Conservation (phyloP, 306 rosid species). For the Neltuma alba region DNA sequence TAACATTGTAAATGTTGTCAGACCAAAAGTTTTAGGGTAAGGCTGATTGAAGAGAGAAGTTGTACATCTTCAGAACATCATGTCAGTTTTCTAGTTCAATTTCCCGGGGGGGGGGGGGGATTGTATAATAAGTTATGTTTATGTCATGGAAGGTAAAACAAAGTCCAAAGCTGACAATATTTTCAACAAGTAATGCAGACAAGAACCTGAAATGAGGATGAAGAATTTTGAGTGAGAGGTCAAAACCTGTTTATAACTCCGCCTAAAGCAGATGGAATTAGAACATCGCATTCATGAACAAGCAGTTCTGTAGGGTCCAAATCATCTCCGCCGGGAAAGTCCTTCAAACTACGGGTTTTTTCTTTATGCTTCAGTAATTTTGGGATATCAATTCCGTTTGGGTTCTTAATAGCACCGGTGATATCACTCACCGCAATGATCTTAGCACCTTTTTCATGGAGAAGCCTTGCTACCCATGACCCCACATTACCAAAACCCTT, state of each 20-base stretch:
- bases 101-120: no score
- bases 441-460: conserved; percentile 70
- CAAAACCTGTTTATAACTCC: conserved; percentile 65
- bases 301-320: conserved; percentile 66
- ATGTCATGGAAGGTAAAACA: neutral
- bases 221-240: neutral
- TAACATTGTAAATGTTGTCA: neutral
- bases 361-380: conserved; percentile 58
- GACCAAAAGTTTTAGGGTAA: neutral
- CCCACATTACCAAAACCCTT: conserved; percentile 99
- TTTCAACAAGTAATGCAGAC: no score
- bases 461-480: conserved; percentile 69
- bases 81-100: neutral
- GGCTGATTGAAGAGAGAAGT: neutral
- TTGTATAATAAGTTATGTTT: neutral
- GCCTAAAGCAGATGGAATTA: conserved; percentile 76
- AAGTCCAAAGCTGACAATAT: no score
- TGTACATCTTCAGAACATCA: neutral
- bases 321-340: conserved; percentile 55
- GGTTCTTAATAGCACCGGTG: conserved; percentile 65
- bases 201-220: neutral
- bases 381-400: conserved; percentile 63
- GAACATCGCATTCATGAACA: conserved; percentile 72
- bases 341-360: conserved; percentile 40
- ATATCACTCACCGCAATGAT: conserved; percentile 76